phyloP scores from a whole-genome alignment of 495 filamentous ascomycete species.

The Annulohypoxylon bovei region DNA sequence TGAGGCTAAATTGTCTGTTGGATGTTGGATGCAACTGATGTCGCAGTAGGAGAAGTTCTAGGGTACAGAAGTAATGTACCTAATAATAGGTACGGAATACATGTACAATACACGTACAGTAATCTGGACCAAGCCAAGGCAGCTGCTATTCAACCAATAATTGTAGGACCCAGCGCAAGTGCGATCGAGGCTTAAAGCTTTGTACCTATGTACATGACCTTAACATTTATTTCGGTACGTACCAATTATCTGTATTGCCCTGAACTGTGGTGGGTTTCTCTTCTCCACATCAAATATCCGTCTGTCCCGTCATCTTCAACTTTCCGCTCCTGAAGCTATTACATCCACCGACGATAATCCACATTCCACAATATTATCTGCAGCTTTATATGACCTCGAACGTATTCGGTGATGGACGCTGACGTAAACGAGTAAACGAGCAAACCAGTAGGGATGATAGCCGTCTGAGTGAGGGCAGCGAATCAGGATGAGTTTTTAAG shows the following conservation, averaged over 20 bases:
- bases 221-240: slow-evolving; percentile 13
- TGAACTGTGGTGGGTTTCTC: not conserved
- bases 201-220: slow-evolving; percentile 13
- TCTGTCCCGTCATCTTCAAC: slow-evolving; percentile 2
- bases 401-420: not conserved
- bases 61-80: slow-evolving; percentile 10
- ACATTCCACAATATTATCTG: not conserved
- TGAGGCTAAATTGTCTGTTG: slow-evolving; percentile 27
- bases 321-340: not conserved
- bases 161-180: slow-evolving; percentile 7
- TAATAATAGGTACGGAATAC: slow-evolving; percentile 36
- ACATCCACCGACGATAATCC: slow-evolving; percentile 10
- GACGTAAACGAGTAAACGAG: slow-evolving; percentile 10
- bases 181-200: slow-evolving; percentile 24
- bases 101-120: slow-evolving; percentile 9
- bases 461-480: slow-evolving; percentile 11
- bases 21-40: slow-evolving; percentile 11
- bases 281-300: slow-evolving; percentile 8
- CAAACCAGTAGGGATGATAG: slow-evolving; percentile 4
- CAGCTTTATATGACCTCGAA: not conserved
- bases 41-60: not conserved
- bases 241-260: not conserved
- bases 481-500: slow-evolving; percentile 7
- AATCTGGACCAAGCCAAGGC: slow-evolving; percentile 28
- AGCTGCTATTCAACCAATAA: slow-evolving; percentile 19